Percentiles rank a stretch among this genome's conserved stretches.
These are phyloP conservation scores for Penstemon newberryi DNA, from an alignment of 257 asterid genomes.

Conservation along the genomic window DNA sequence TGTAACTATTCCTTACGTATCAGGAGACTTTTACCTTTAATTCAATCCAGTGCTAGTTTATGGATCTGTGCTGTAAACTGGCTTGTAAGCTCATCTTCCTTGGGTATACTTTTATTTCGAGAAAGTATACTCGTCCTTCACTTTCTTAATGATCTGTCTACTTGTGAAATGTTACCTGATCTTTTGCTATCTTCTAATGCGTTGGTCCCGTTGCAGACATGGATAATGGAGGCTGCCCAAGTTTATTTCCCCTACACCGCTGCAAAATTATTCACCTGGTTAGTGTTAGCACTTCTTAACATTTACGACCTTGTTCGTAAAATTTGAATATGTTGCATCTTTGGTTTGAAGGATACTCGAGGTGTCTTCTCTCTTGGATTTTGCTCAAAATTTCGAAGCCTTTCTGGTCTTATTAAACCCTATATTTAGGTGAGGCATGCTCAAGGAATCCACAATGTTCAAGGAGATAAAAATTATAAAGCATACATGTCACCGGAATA, in stretches of 20 bases:
- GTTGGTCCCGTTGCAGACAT: slow-evolving; percentile 43
- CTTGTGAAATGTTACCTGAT: neutral
- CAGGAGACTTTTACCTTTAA: neutral
- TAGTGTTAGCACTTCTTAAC: slow-evolving; percentile 41
- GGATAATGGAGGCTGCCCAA: slow-evolving; percentile 60
- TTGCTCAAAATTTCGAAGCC: slow-evolving; percentile 40
- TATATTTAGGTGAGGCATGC: slow-evolving; percentile 91
- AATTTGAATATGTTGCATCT: slow-evolving; percentile 39
- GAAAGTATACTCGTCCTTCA: neutral
- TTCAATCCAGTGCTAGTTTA: too few relatives aligned
- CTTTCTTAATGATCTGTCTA: neutral
- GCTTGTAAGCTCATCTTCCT: neutral
- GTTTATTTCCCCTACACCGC: slow-evolving; percentile 76
- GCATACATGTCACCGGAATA: slow-evolving; percentile 74
- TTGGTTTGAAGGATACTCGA: slow-evolving; percentile 39
- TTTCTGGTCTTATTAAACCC: slow-evolving; percentile 46
- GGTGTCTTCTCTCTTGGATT: slow-evolving; percentile 46
- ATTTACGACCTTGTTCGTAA: slow-evolving; percentile 35
- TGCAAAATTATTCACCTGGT: slow-evolving; percentile 94
- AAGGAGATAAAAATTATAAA: slow-evolving; percentile 77
- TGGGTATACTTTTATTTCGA: neutral
- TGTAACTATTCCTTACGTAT: too few relatives aligned
- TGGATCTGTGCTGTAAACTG: neutral
- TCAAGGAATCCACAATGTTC: slow-evolving; percentile 89
- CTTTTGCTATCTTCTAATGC: slow-evolving; percentile 4